Evolutionary conservation across 495 filamentous ascomycete genomes (phyloP), one percentile per base, ranked within the genome.

Genomic region (Geopyxis carbonaria): DNA sequence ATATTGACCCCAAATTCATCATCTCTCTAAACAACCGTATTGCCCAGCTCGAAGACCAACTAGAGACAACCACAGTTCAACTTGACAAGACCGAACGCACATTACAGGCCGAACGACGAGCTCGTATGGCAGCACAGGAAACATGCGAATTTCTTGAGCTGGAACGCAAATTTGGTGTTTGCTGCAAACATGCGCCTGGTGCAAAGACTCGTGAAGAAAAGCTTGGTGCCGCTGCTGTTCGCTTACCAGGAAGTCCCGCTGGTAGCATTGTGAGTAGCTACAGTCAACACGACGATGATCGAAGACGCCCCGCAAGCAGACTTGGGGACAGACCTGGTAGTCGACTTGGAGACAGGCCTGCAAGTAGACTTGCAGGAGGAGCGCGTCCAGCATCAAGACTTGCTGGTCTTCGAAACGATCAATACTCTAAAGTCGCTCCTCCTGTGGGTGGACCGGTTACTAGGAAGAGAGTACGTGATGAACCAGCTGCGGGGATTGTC

Each of bases 141-240:
- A 46, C 47, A 14, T 43, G 44, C 37, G 45, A 43, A 31, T 56
- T 56, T 29, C 29, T 55, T 15, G 53, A 56, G 31, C 13, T 48
- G 13, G 53, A 56, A 30, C 45, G 44, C 13, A 56, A 51, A 24
- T 51, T 56, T 29, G 53, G 52, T 4, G 48, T 44, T 38, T 56
- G 52, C 36, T 56, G 52, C 31, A 33, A 56, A 32, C 44, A 47
- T 27, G 45, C 42, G 2, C 22, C 48, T 9, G 46, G 43, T 19
- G 38, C 38, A n/a, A 6, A 36, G 40, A 2, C 28, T 23, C 21
- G 43, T 29, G 7, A 31, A 15, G 6, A 33, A 32, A 39, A 33
- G 14, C 2, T 42, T 34, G 33, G 42, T 28, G 3, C 50, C n/a
- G 42, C 32, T 20, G 38, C 42, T 14, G 42, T 49, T 20, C 44